These are phyloP conservation scores for Cryptococcus jaspeensis DNA, from an alignment of 1,284 basidiomycete genomes.

Conservation along the genomic window DNA sequence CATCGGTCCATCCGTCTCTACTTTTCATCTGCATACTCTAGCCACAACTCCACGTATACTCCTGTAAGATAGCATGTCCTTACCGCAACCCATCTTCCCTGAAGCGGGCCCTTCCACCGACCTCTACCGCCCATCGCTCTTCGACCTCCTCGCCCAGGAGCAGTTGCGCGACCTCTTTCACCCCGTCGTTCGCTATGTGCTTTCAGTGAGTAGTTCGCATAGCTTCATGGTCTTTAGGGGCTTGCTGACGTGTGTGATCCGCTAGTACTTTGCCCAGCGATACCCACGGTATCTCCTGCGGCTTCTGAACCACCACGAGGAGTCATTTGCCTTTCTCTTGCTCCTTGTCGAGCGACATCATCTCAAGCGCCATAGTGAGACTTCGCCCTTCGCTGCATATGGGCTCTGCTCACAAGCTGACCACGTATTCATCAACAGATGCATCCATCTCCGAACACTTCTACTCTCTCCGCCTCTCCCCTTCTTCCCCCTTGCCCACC, in stretches of 20 bases:
- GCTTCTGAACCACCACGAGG: conserved; percentile 92
- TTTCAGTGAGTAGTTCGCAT: conserved; percentile 74
- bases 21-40: too few relatives aligned
- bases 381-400: neutral
- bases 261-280: conserved; percentile 87
- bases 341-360: conserved; percentile 87
- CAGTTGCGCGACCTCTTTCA: conserved; percentile 89
- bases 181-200: conserved; percentile 91
- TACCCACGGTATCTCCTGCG: conserved; percentile 90
- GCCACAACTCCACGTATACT: too few relatives aligned
- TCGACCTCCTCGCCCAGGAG: conserved; percentile 93
- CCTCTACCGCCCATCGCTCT: conserved; percentile 71
- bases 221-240: neutral
- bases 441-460: conserved; percentile 50
- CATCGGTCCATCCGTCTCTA: too few relatives aligned
- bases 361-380: conserved; percentile 72
- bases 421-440: conserved; percentile 33
- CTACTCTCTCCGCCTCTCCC: conserved; percentile 38
- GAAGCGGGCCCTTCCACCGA: neutral
- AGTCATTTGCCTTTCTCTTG: conserved; percentile 88
- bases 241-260: neutral
- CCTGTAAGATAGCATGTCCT: too few relatives aligned
- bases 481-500: conserved; percentile 1
- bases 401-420: neutral
- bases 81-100: too few relatives aligned